Evolutionary conservation across 2,329 filamentous ascomycete species (phyloP), one percentile per base, ranked within the genome.

Genomic region (Ramularia collo-cygni): DNA sequence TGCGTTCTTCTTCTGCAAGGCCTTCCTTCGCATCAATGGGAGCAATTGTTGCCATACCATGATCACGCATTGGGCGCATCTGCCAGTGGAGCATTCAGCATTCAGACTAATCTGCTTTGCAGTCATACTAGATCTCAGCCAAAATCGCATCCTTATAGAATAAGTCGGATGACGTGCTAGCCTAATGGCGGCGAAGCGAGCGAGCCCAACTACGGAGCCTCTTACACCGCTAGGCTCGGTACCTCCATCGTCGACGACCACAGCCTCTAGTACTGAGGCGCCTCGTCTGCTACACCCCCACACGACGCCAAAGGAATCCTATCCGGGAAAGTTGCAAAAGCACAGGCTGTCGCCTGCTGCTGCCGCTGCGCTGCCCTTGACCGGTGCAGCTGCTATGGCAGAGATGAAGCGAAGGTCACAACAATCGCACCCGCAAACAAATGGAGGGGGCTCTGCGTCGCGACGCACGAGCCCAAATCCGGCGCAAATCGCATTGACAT

Each of bases 381-480:
- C 70, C 1, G 70, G 67, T 33, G 66, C 67, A 14, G 66, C 65
- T 41, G 70, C 69, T 28, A 58, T 72, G 51, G 66, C 64, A 32
- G 70, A 73, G 50, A 61, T 71, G 50, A 67, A 67, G 42, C 63
- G 65, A 31, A 59, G 57, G 42, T 58, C 62, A 42, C 62, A 38
- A n/a, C 36, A 61, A 40, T 61, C 67, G 41, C 62, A 67, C 36
- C 57, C 62, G 21, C 42, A 44, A 37, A 46, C 50, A 18, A 28
- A 37, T 47, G 50, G 28, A 8, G 10, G 17, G 12, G 19, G 29
- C 12, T 28, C 31, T 14, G 45, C 46, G 7, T 56, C 63, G 40
- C 60, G 64, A 27, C 65, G 66, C 47, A 66, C 64, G n/a, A 73
- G 66, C 46, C 68, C 69, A 2, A 73, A 74, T 40, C 69, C 69